Base-by-base conservation (phyloP, 192 early-diverging fungal species). In the Ambispora gerdemannii region DNA sequence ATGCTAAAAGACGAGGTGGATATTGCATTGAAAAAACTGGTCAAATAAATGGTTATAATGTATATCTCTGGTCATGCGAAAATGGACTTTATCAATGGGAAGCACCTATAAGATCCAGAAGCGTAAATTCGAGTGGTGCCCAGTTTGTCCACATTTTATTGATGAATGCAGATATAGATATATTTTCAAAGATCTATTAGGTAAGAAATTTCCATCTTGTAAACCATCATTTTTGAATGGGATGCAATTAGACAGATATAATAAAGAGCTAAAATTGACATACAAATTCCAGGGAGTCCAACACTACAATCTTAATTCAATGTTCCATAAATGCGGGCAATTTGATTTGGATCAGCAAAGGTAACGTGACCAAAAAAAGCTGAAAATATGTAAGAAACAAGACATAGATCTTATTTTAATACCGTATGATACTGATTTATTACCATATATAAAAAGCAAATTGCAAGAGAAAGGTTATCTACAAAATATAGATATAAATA, bases 221-320 rank as follows among this genome's bases (percentile, higher is more conserved):
- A n/a, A n/a, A n/a, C n/a, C n/a, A n/a, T 62, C 27, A 15, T 62
- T 62, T 38, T 62, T 62, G 34, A 33, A 62, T 62, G 32, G 60
- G 19, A 38, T 62, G 34, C 34, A 33, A 2, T n/a, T 62, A 0
- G 60, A 62, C 20, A 34, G 60, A 34, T 62, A 33, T n/a, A n/a
- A n/a, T n/a, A n/a, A n/a, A n/a, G n/a, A n/a, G n/a, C n/a, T n/a
- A n/a, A n/a, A n/a, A n/a, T 62, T 62, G 27, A 34, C 60, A 34
- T 62, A 13, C 31, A 34, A 62, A 62, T 62, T 0, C 4, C 30
- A 62, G 30, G 60, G 60, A n/a, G 13, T n/a, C 2, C 60, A 62
- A 34, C 60, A 62, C 24, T 33, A 13, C n/a, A 35, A 11, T 15
- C 19, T 20, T 17, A 62, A 62, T 62, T 20, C 11, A 62, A 62